phyloP scores from a whole-genome alignment of 371 early-diverging fungal genomes.

The Syncephalastrum racemosum region DNA sequence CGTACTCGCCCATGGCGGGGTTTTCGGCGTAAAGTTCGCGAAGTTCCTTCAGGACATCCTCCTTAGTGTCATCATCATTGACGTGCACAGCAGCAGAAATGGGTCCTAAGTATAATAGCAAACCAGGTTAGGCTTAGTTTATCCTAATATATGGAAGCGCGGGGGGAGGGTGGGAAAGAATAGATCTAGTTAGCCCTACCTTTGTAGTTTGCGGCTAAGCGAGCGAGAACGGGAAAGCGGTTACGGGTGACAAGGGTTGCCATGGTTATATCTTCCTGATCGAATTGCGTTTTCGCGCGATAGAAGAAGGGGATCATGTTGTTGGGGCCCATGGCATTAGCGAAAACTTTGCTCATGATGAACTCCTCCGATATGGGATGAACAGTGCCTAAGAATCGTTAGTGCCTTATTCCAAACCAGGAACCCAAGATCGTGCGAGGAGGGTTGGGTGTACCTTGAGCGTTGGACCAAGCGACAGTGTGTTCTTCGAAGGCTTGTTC shows the following conservation, averaged over 20 bases:
- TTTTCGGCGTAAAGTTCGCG: constrained; percentile 52
- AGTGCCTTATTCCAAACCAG: too few relatives aligned
- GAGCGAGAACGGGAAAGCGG: constrained; percentile 51
- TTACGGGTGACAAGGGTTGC: constrained; percentile 64
- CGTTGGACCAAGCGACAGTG: constrained; percentile 19
- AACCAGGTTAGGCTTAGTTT: not conserved
- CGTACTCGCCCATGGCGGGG: constrained; percentile 54
- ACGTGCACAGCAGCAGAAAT: constrained; percentile 69
- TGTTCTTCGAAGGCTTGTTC: constrained; percentile 12
- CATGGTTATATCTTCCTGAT: constrained; percentile 62
- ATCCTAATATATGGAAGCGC: not conserved
- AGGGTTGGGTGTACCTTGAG: constrained; percentile 5
- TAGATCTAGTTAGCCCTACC: constrained; percentile 21
- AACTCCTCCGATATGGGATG: constrained; percentile 47
- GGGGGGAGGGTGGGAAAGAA: not conserved
- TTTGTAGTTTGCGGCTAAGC: constrained; percentile 60
- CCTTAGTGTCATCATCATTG: constrained; percentile 53
- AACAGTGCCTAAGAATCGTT: constrained; percentile 1
- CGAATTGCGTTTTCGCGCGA: constrained; percentile 47
- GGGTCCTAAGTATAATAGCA: constrained; percentile 46
- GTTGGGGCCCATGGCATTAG: constrained; percentile 65
- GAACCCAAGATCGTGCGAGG: too few relatives aligned
- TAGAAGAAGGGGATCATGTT: constrained; percentile 64
- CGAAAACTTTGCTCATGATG: constrained; percentile 60
- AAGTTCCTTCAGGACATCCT: constrained; percentile 48